Conservation (phyloP, 306 rosid species). For the Fagus sylvatica region DNA sequence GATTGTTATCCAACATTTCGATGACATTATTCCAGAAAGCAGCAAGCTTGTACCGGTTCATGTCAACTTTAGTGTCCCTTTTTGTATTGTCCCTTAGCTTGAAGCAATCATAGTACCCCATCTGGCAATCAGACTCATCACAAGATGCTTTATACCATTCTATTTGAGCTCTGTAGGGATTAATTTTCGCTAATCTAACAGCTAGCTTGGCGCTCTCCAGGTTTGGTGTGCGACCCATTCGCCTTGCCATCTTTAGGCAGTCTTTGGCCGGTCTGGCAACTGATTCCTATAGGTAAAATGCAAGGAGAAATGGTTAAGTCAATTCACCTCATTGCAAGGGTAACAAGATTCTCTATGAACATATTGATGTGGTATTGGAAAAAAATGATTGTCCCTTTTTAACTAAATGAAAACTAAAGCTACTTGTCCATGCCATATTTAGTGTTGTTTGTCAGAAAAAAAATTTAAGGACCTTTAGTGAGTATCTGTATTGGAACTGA, state of each 20-base stretch:
- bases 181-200: slow-evolving; percentile 49
- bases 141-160: slow-evolving; percentile 76
- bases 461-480: neutral
- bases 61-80: slow-evolving; percentile 48
- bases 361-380: neutral
- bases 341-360: neutral
- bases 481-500: no score
- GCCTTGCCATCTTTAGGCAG: slow-evolving; percentile 64
- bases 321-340: neutral
- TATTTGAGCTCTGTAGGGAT: slow-evolving; percentile 71
- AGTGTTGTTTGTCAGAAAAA: neutral
- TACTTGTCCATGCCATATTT: neutral
- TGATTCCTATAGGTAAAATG: slow-evolving; percentile 49
- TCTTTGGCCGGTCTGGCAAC: slow-evolving; percentile 44
- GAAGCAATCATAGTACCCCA: slow-evolving; percentile 80
- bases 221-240: slow-evolving; percentile 60
- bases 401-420: neutral
- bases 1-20: slow-evolving; percentile 54
- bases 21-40: slow-evolving; percentile 64
- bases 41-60: slow-evolving; percentile 64
- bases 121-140: slow-evolving; percentile 52
- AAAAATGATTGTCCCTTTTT: neutral
- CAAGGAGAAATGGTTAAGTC: slow-evolving; percentile 10
- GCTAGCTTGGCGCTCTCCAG: slow-evolving; percentile 62
- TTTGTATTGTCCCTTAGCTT: slow-evolving; percentile 51